Base-by-base conservation (phyloP, 148 eudicot genomes). In the Arctostaphylos glauca region DNA sequence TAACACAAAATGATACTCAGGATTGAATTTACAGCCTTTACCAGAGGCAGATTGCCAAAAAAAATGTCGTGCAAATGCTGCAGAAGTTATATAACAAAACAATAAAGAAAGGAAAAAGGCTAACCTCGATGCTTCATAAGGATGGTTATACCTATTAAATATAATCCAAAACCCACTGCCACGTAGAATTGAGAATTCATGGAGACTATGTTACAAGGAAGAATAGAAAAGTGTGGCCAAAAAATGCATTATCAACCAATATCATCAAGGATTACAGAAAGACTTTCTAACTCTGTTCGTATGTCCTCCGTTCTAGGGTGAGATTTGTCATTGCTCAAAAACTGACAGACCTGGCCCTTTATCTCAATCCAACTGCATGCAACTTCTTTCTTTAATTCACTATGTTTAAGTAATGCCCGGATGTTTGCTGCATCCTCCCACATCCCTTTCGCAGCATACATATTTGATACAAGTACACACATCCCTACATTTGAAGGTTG, bases 301-400 rank as follows among this genome's bases (percentile, higher is more conserved):
- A 92, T 86, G 85, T 91, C 85, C 78, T 82, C 83, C 79, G 81
- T 83, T 66, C 60, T 80, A 18, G 82, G 84, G 85, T 88, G 90
- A 73, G 86, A 85, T 83, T 78, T 86, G 68, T 92, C 91, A 76
- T 86, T 87, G 78, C 82, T 85, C 25, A 88, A 76, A 82, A 91
- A 90, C 46, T 83, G 86, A 84, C 55, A 82, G 52, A 89, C 72
- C 12, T 80, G 62, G 13, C 91, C 86, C 50, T 84, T 89, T 21
- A 88, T 21, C 77, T 91, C 92, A 70, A 91, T 84, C 91, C 92
- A 89, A 83, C 92, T 89, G 74, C 86, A 85, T 3, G 88, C 91
- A 47, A 83, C 76, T 80, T 91, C 85, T 85, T 91, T 91, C 85
- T 85, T 88, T 49, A 84, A 18, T 59, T 87, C 85, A 70, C 44